A percentile compares a stretch with the other conserved stretches of the same genome.
phyloP scores from a whole-genome alignment of 148 eudicot genomes.

The Talinum fruticosum region DNA sequence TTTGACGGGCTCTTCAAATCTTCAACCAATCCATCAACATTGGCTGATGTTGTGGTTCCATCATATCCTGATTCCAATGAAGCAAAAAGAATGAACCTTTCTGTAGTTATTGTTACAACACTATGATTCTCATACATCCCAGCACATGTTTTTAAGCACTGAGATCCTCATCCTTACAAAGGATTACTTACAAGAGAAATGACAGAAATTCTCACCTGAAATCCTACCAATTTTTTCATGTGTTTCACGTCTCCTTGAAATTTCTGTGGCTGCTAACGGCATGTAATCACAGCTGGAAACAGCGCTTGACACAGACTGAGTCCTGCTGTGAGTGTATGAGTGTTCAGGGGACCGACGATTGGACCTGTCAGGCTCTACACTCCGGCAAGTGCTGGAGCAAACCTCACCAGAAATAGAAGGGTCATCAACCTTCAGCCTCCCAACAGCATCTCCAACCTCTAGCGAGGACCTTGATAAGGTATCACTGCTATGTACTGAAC shows the following conservation, averaged over 20 bases:
- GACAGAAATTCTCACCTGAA: constrained; percentile 40
- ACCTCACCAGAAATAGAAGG: constrained; percentile 35
- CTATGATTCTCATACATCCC: constrained; percentile 36
- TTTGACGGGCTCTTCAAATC: constrained; percentile 51
- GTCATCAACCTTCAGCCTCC: constrained; percentile 34
- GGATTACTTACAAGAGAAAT: constrained; percentile 29
- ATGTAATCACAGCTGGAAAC: constrained; percentile 57
- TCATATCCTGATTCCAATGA: constrained; percentile 38
- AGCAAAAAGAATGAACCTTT: constrained; percentile 37
- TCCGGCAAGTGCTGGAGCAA: constrained; percentile 28
- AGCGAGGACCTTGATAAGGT: constrained; percentile 47
- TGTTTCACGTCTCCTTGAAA: constrained; percentile 39
- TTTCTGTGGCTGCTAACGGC: constrained; percentile 42
- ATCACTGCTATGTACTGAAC: constrained; percentile 45
- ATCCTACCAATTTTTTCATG: constrained; percentile 32
- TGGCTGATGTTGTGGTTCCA: constrained; percentile 51
- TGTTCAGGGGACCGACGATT: constrained; percentile 56
- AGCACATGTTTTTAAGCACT: constrained; percentile 44
- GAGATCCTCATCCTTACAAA: constrained; percentile 19
- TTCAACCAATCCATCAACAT: constrained; percentile 52
- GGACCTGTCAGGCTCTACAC: constrained; percentile 32
- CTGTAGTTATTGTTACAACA: constrained; percentile 40
- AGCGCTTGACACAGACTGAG: constrained; percentile 69
- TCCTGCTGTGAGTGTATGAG: constrained; percentile 74
- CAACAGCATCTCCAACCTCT: constrained; percentile 44